Evolutionary conservation across 148 eudicot genomes (phyloP).

Genomic region (Camellia japonica): DNA sequence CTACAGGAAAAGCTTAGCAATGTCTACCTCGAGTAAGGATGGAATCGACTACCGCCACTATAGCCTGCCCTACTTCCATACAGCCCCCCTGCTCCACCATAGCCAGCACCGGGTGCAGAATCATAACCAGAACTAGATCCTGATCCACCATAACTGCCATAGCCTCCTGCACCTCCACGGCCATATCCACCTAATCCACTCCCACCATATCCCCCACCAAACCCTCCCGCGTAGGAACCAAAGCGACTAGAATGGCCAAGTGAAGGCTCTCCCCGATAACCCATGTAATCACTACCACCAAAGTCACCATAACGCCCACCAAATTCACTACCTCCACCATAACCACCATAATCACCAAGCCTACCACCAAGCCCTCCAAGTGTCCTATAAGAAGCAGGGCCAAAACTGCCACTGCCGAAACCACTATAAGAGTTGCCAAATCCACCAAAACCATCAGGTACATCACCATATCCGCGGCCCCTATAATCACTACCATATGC

Average conservation of each 20-base stretch:
- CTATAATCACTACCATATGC: slow-evolving; percentile 32
- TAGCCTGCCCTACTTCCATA: slow-evolving; percentile 39
- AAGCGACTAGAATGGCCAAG: slow-evolving; percentile 36
- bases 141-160: slow-evolving; percentile 31
- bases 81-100: slow-evolving; percentile 31
- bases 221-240: slow-evolving; percentile 28
- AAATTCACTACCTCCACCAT: slow-evolving; percentile 28
- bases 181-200: slow-evolving; percentile 31
- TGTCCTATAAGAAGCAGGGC: slow-evolving; percentile 35
- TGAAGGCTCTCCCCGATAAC: slow-evolving; percentile 38
- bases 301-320: slow-evolving; percentile 29
- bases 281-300: slow-evolving; percentile 25
- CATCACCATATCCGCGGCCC: slow-evolving; percentile 23
- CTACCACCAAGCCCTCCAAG: slow-evolving; percentile 27
- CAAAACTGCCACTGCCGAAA: slow-evolving; percentile 24
- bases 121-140: slow-evolving; percentile 25
- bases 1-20: slow-evolving; percentile 14
- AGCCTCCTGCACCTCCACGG: slow-evolving; percentile 30
- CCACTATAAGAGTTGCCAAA: slow-evolving; percentile 28
- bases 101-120: slow-evolving; percentile 27
- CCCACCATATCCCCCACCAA: slow-evolving; percentile 34
- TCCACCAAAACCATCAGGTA: slow-evolving; percentile 19
- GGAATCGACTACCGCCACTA: slow-evolving; percentile 34
- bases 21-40: slow-evolving; percentile 37
- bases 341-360: slow-evolving; percentile 32